Evolutionary conservation across 768 basidiomycete genomes (phyloP).

Genomic region (Rhizopogon rudus): DNA sequence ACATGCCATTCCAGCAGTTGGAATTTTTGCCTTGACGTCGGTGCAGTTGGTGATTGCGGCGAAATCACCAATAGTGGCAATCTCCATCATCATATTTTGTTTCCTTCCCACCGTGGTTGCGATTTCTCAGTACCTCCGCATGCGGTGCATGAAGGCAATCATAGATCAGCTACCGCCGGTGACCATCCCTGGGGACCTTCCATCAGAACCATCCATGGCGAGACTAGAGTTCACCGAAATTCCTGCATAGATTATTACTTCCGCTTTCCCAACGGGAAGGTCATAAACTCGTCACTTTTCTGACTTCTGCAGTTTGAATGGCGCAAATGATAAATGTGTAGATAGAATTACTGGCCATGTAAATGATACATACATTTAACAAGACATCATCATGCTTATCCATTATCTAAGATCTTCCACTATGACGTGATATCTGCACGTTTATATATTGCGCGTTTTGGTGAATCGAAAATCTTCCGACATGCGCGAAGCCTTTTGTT

Average conservation of each 20-base stretch:
- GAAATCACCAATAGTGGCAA: conserved; percentile 15
- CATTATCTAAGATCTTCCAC: too few relatives aligned
- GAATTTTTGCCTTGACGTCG: conserved; percentile 16
- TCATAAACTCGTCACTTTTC: too few relatives aligned
- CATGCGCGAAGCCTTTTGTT: too few relatives aligned
- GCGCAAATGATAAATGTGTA: too few relatives aligned
- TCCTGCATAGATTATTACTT: neutral
- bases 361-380: too few relatives aligned
- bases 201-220: neutral
- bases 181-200: neutral
- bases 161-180: neutral
- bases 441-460: too few relatives aligned
- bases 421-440: too few relatives aligned
- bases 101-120: conserved; percentile 13
- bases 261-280: too few relatives aligned
- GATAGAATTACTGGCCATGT: too few relatives aligned
- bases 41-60: conserved; percentile 14
- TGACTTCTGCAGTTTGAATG: too few relatives aligned
- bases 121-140: neutral
- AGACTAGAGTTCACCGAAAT: neutral
- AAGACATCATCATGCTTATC: too few relatives aligned
- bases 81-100: conserved; percentile 17
- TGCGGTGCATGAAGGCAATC: neutral
- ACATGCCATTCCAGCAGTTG: conserved; percentile 21
- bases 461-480: too few relatives aligned